phyloP scores from a whole-genome alignment of 306 rosid genomes.

The Comarum palustre region DNA sequence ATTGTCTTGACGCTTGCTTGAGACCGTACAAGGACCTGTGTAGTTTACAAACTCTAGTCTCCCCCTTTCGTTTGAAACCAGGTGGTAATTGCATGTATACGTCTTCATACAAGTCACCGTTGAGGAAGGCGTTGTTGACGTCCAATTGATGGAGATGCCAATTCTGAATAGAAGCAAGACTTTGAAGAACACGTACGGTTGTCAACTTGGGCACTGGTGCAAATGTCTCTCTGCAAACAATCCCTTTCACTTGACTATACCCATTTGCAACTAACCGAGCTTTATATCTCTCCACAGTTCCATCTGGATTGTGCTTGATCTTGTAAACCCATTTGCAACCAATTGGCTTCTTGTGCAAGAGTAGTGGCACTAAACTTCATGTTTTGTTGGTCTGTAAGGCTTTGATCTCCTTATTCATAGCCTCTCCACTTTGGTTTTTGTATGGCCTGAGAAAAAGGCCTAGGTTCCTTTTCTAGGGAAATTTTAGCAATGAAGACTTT shows the following conservation, averaged over 20 bases:
- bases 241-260: too few species aligned
- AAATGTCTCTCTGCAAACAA: not conserved
- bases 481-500: not conserved
- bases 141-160: too few species aligned
- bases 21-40: not conserved
- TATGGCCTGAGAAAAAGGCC: not conserved
- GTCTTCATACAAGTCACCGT: not conserved
- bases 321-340: constrained; percentile 3
- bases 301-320: not conserved
- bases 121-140: not conserved
- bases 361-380: not conserved
- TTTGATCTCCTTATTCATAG: not conserved
- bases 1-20: not conserved
- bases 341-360: not conserved
- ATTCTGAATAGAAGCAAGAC: too few species aligned
- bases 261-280: not conserved
- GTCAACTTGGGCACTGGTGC: too few species aligned
- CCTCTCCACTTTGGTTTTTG: not conserved
- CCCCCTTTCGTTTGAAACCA: not conserved
- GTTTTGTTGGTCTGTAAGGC: not conserved
- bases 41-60: not conserved
- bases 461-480: not conserved
- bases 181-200: too few species aligned
- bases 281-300: not conserved
- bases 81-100: not conserved